These are phyloP conservation scores for Danielia oregonensis DNA, from an alignment of 805 yeast species.

Conservation along the genomic window DNA sequence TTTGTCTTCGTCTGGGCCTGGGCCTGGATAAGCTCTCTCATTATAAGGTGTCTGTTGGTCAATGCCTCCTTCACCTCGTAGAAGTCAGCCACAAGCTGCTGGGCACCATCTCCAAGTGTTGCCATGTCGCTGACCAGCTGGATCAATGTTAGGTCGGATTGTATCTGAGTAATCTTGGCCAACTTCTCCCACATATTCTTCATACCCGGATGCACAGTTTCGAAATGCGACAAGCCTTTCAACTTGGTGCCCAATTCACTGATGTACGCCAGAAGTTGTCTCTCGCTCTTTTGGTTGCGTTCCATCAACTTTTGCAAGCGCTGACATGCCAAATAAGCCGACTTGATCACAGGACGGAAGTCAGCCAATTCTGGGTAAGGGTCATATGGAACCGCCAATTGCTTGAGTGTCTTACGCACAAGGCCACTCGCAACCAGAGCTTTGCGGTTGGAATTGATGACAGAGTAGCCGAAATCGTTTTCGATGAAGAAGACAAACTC, in stretches of 20 bases:
- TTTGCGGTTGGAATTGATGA: conserved; percentile 54
- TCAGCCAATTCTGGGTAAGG: conserved; percentile 75
- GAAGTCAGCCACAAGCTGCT: conserved; percentile 64
- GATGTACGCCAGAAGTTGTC: conserved; percentile 44
- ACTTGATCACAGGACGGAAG: conserved; percentile 83
- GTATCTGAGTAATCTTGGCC: conserved; percentile 60
- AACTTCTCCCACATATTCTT: conserved; percentile 73
- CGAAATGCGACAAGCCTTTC: conserved; percentile 38
- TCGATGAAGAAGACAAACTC: conserved; percentile 84
- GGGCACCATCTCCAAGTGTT: conserved; percentile 70
- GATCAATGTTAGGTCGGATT: conserved; percentile 74
- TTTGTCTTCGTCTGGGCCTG: conserved; percentile 68
- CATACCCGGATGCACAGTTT: conserved; percentile 63
- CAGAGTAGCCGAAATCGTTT: conserved; percentile 64
- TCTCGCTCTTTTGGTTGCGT: conserved; percentile 53
- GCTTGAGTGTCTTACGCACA: conserved; percentile 85
- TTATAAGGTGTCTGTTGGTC: conserved; percentile 86
- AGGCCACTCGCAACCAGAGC: conserved; percentile 76
- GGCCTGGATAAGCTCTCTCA: conserved; percentile 83
- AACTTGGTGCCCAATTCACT: conserved; percentile 47
- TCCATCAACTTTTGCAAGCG: conserved; percentile 53
- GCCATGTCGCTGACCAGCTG: conserved; percentile 72
- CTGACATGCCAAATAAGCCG: conserved; percentile 57
- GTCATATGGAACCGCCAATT: conserved; percentile 88
- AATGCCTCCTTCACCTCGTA: conserved; percentile 88